These are phyloP conservation scores for Durio zibethinus DNA, from an alignment of 345 rosid genomes.

Conservation along the genomic window DNA sequence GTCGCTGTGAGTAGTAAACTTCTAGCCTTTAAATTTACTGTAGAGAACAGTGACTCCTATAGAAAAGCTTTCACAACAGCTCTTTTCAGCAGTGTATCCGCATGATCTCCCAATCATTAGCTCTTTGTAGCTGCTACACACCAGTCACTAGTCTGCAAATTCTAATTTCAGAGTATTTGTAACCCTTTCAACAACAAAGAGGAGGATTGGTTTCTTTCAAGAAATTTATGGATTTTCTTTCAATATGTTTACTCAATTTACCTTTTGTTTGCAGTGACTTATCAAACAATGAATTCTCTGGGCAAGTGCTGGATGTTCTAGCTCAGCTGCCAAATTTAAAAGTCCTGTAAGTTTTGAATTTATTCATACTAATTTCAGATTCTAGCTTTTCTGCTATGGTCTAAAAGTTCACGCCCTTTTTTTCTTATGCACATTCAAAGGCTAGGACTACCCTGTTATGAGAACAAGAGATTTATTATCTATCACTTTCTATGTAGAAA, in stretches of 20 bases:
- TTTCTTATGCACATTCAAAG: not conserved
- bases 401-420: not conserved
- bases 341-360: constrained; percentile 33
- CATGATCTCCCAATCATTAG: not conserved
- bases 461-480: not conserved
- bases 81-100: not conserved
- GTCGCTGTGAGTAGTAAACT: constrained; percentile 23
- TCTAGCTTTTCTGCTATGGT: no score
- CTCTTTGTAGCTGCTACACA: not conserved
- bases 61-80: not conserved
- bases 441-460: not conserved
- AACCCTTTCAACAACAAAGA: not conserved
- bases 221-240: not conserved
- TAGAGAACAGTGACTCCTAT: not conserved
- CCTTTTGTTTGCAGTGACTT: constrained; percentile 22
- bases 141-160: not conserved
- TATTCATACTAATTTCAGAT: no score
- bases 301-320: constrained; percentile 27
- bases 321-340: constrained; percentile 22
- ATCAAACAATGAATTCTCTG: constrained; percentile 33
- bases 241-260: not conserved
- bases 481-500: constrained; percentile 9
- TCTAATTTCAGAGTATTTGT: not conserved
- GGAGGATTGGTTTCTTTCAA: not conserved
- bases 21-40: not conserved